Conservation (phyloP, 345 rosid genomes). For the Litchi chinensis region DNA sequence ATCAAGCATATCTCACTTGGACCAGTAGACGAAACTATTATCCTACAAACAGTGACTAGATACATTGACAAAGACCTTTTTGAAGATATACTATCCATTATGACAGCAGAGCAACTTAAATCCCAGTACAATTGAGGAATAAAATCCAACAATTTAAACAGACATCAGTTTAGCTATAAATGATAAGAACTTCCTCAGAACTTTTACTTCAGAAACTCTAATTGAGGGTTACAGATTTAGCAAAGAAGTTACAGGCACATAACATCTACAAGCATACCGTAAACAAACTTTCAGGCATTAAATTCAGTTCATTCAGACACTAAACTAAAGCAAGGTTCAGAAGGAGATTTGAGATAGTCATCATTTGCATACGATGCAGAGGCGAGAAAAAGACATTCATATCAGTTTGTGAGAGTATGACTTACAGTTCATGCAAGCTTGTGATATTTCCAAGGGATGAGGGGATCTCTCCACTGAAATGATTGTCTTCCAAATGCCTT, state of each 20-base stretch:
- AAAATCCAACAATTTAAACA: neutral
- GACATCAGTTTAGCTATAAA: neutral
- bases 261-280: conserved; percentile 2
- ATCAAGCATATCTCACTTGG: neutral
- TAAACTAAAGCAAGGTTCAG: neutral
- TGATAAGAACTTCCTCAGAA: neutral
- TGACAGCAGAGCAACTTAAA: neutral
- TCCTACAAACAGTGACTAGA: neutral
- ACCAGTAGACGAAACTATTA: conserved; percentile 2
- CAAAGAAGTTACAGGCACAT: conserved; percentile 7
- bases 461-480: conserved; percentile 64
- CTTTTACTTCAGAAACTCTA: neutral
- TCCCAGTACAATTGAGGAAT: neutral
- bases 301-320: neutral
- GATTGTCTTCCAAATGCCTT: conserved; percentile 88
- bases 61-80: neutral
- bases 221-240: neutral
- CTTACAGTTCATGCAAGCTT: conserved; percentile 76
- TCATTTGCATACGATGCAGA: neutral
- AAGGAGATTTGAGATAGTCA: neutral
- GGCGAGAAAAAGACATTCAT: conserved; percentile 13
- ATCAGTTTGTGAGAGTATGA: conserved; percentile 18
- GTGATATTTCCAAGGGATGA: conserved; percentile 54
- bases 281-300: neutral
- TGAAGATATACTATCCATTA: neutral